A percentile compares a stretch with the other conserved stretches of the same genome.
Conservation (phyloP, 352 stramenopile genomes). For the Globisporangium ultimum region DNA sequence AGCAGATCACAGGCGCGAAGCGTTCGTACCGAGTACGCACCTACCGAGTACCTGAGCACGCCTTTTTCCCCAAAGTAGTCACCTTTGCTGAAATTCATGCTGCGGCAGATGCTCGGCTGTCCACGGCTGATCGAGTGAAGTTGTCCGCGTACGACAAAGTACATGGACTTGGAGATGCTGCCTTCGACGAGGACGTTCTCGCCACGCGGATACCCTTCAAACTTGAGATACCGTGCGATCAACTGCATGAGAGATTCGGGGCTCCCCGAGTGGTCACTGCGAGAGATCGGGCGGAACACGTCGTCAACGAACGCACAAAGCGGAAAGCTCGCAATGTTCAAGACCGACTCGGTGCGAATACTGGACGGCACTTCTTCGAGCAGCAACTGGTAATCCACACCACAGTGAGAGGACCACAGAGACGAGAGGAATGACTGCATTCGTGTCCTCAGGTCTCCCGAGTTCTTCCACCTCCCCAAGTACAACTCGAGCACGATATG, state of each 20-base stretch:
- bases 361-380: slow-evolving; percentile 43
- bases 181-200: slow-evolving; percentile 64
- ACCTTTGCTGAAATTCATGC: slow-evolving; percentile 36
- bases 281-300: slow-evolving; percentile 40
- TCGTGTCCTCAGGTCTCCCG: slow-evolving; percentile 32
- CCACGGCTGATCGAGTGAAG: slow-evolving; percentile 32
- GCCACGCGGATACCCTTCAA: slow-evolving; percentile 57
- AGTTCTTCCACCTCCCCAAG: slow-evolving; percentile 45
- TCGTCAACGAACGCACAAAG: slow-evolving; percentile 33
- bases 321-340: slow-evolving; percentile 41
- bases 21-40: slow-evolving; percentile 41
- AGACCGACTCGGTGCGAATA: slow-evolving; percentile 48
- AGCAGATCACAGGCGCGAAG: slow-evolving; percentile 57
- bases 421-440: slow-evolving; percentile 56
- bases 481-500: slow-evolving; percentile 65
- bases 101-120: slow-evolving; percentile 17
- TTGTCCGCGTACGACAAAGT: slow-evolving; percentile 57
- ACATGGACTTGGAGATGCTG: slow-evolving; percentile 63
- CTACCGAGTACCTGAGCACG: slow-evolving; percentile 50
- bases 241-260: slow-evolving; percentile 29
- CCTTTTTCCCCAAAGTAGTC: slow-evolving; percentile 62
- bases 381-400: slow-evolving; percentile 57
- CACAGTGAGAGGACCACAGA: slow-evolving; percentile 58
- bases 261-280: slow-evolving; percentile 16
- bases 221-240: slow-evolving; percentile 43